These are phyloP conservation scores for Prunus dulcis DNA, from an alignment of 306 rosid species.

Conservation along the genomic window DNA sequence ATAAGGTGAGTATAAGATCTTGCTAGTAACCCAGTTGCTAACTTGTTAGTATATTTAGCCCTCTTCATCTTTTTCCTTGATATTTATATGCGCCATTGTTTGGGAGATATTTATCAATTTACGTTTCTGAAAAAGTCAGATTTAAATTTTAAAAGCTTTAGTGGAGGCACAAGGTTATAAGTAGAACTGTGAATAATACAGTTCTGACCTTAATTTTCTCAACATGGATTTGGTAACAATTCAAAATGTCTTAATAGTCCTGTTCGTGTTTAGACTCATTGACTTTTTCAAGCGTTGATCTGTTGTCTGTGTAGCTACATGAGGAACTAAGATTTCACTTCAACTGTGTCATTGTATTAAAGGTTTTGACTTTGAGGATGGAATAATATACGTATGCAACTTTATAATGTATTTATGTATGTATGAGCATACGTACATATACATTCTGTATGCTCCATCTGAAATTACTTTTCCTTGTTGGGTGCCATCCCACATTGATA, in stretches of 20 bases:
- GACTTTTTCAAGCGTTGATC: background rate
- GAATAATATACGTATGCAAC: background rate
- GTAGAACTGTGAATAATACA: background rate
- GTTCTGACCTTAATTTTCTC: background rate
- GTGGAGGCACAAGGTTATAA: background rate
- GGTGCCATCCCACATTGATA: no score
- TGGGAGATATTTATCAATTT: background rate
- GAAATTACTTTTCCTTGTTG: no score
- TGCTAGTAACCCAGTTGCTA: background rate
- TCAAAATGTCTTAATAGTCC: background rate
- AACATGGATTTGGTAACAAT: background rate
- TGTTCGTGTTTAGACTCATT: background rate
- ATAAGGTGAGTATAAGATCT: constrained; percentile 51
- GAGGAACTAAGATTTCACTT: background rate
- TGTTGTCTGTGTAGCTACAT: background rate
- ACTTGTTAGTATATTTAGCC: background rate
- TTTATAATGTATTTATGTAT: no score
- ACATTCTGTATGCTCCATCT: no score
- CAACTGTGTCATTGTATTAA: background rate
- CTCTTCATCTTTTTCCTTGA: background rate
- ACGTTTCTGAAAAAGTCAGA: background rate
- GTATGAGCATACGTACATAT: no score
- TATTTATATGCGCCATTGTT: background rate
- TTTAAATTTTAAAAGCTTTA: background rate
- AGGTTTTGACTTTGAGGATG: background rate